Base-by-base conservation (phyloP, 1,284 basidiomycete genomes). In the Microbotryum saponariae region DNA sequence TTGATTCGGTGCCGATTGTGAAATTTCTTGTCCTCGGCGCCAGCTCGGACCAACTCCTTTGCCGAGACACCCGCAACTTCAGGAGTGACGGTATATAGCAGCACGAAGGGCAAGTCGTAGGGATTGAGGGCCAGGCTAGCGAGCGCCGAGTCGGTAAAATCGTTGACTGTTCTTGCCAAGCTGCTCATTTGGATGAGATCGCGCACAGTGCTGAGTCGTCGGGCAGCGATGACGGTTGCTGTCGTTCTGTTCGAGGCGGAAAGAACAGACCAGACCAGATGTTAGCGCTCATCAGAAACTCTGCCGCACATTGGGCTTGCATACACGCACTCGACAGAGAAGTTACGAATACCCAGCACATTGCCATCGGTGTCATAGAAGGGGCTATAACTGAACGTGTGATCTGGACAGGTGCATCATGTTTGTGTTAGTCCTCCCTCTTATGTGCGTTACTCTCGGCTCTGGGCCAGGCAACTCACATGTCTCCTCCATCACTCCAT, bases 311-410 rank as follows among this genome's bases (percentile, higher is more conserved):
- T 12, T 42, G 37, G 12, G 16, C 37, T 42, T 42, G 37, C 14
- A 16, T 12, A 4, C n/a, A 45, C 59, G 7, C 18, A 47, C 58
- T 71, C 70, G 49, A 63, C 62, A 12, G 65, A 64, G 1, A 69
- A 45, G 37, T 65, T 67, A 21, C 59, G 45, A 25, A 70, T 66
- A 1, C 70, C 70, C 33, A 66, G 59, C 1, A 66, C 61, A 12
- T 52, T 33, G 14, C 56, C 60, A 21, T 45, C 27, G 0, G 50
- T 6, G 16, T 47, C 51, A 10, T 60, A 49, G 23, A 71, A 55
- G 0, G 70, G 70, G 8, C 59, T 52, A 42, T 71, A 70, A 16
- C 61, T 60, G 59, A 69, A 68, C 0, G 68, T 70, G 47, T 70
- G 70, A 54, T 71, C 56, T 55, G 31, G 31, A 31, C 10, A 31